A percentile compares a stretch with the other conserved stretches of the same genome.
Conservation (phyloP, 1,284 basidiomycete genomes). For the Trichosporon coremiiforme region DNA sequence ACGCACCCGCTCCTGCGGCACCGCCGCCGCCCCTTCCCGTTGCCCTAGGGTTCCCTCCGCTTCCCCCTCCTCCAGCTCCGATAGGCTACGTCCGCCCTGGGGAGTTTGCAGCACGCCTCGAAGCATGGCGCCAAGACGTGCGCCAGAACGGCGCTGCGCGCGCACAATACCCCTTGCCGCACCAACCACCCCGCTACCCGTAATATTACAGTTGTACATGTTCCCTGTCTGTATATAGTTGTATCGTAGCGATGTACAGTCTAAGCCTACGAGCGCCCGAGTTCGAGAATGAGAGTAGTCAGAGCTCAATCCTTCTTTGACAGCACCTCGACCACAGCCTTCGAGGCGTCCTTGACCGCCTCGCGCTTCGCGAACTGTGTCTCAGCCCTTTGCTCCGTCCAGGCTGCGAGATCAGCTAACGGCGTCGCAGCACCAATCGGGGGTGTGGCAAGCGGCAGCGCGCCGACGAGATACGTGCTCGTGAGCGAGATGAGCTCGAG, state of each 20-base stretch:
- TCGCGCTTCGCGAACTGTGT: conserved; percentile 31
- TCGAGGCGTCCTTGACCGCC: conserved; percentile 25
- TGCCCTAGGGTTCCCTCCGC: background rate
- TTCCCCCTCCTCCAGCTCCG: background rate
- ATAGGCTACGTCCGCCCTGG: background rate
- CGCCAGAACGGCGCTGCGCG: background rate
- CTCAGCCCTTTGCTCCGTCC: conserved; percentile 30
- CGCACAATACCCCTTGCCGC: background rate
- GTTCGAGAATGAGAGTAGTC: background rate
- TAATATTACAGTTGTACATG: conserved; percentile 17
- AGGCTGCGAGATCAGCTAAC: conserved; percentile 26
- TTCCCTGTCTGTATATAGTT: background rate
- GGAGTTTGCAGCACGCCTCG: background rate
- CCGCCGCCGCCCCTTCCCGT: no score
- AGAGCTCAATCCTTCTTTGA: conserved; percentile 9
- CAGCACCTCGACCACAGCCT: conserved; percentile 30
- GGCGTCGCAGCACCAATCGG: conserved; percentile 5
- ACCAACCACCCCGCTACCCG: background rate
- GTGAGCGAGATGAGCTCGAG: conserved; percentile 30
- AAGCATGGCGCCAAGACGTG: background rate
- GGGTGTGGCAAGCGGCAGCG: conserved; percentile 25
- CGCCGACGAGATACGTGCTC: conserved; percentile 31
- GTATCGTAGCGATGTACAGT: background rate
- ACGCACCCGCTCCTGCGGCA: no score
- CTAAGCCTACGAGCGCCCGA: background rate